Base-by-base conservation (phyloP, 2,329 filamentous ascomycete genomes). In the Ceratocystis cubensis region DNA sequence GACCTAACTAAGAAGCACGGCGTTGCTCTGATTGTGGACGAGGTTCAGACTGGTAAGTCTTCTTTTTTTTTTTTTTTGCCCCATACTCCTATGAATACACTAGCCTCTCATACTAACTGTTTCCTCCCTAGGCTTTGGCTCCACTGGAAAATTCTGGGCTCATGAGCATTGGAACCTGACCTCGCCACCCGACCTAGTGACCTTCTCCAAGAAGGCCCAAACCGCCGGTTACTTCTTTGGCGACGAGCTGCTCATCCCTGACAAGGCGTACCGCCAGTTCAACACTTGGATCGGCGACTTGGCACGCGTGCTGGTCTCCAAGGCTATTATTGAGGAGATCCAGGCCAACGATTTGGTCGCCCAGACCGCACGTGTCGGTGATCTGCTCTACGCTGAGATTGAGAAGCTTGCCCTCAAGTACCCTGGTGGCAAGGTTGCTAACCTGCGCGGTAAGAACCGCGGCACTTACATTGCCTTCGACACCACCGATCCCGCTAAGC, bases 211-310 rank as follows among this genome's bases (percentile, higher is more conserved):
- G 82, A 96, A 96, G 82, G 92, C 91, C 2, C 91, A 96, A 78
- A 89, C 91, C 1, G 91, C 92, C 5, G 91, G 91, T 44, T 96
- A 93, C 82, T 96, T 94, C 82, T 96, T 86, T 74, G 88, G 88
- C 69, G 87, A 94, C 81, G 82, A 84, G 8, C 85, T 84, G 53
- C 82, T 96, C 71, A 82, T 89, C 13, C 91, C 91, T 69, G 96
- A 96, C 81, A 92, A 92, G 82, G 88, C 92, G 5, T 96, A 96
- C 81, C 87, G 91, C 69, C 91, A 96, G 78, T 96, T 96, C 82
- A 96, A 96, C 82, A 96, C 91, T 62, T 96, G 91, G 91, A 95
- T 96, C 88, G 91, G 91, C 72, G 91, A 96, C 78, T 91, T 91
- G 17, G 87, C 88, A 15, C 86, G 90, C 68, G 90, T 88, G 17